These are phyloP conservation scores for Ceratocystiopsis brevicomis DNA, from an alignment of 2,329 filamentous ascomycete species.

Conservation along the genomic window DNA sequence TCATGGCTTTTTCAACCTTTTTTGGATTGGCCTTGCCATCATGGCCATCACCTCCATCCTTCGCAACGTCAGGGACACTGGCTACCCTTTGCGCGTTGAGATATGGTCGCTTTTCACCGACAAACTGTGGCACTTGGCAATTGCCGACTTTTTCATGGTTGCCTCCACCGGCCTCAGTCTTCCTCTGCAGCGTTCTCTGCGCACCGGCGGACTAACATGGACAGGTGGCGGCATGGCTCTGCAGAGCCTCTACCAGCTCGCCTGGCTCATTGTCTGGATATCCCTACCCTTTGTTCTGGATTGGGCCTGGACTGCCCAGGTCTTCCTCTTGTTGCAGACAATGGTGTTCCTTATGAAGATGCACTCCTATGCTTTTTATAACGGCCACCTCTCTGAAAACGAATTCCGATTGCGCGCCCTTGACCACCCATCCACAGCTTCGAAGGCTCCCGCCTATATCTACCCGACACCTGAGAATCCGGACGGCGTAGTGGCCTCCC, in stretches of 20 bases:
- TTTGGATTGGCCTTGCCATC: constrained; percentile 92
- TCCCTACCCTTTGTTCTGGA: constrained; percentile 63
- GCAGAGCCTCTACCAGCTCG: constrained; percentile 63
- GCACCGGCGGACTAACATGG: constrained; percentile 50
- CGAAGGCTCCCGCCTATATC: constrained; percentile 51
- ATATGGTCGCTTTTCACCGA: constrained; percentile 80
- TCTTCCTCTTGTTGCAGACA: constrained; percentile 81
- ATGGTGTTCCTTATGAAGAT: constrained; percentile 96
- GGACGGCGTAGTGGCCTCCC: constrained; percentile 18
- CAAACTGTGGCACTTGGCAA: constrained; percentile 70
- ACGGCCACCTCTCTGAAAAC: constrained; percentile 80
- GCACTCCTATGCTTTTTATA: constrained; percentile 97
- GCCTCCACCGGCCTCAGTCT: constrained; percentile 51
- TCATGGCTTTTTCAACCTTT: constrained; percentile 90
- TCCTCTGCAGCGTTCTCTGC: constrained; percentile 52
- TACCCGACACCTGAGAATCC: constrained; percentile 49
- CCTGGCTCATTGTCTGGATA: constrained; percentile 72
- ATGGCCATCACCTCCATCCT: constrained; percentile 93
- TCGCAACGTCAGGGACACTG: constrained; percentile 85
- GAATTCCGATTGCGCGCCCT: constrained; percentile 62
- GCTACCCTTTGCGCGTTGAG: constrained; percentile 62
- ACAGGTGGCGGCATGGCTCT: constrained; percentile 55
- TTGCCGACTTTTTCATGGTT: constrained; percentile 77
- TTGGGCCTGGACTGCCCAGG: constrained; percentile 96
- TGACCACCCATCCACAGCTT: constrained; percentile 54